These are phyloP conservation scores for Lachnellula willkommii DNA, from an alignment of 2,329 filamentous ascomycete genomes.

Conservation along the genomic window DNA sequence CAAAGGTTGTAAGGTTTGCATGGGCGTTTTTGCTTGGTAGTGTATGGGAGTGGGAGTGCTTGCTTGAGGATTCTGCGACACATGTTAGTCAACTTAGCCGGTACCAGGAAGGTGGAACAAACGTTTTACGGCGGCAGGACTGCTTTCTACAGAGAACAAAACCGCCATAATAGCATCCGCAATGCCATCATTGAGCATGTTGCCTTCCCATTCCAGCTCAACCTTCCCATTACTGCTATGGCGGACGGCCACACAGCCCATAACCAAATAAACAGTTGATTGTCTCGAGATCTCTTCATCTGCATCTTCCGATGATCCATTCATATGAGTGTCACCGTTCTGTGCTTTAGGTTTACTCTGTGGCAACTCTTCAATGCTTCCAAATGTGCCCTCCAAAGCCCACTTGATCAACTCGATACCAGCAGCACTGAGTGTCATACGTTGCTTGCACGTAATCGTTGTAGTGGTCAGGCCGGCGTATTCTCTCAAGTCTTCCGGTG, in stretches of 20 bases:
- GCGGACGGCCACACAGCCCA: slow-evolving; percentile 84
- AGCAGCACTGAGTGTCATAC: slow-evolving; percentile 79
- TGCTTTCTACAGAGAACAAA: slow-evolving; percentile 85
- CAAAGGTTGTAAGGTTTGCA: slow-evolving; percentile 62
- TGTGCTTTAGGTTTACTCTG: slow-evolving; percentile 37
- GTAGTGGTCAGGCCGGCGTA: slow-evolving; percentile 97
- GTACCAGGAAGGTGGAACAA: slow-evolving; percentile 34
- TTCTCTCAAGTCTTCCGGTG: slow-evolving; percentile 88
- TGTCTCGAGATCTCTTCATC: slow-evolving; percentile 58
- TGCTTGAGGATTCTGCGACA: slow-evolving; percentile 52
- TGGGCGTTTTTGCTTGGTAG: slow-evolving; percentile 63
- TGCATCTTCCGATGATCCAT: slow-evolving; percentile 45
- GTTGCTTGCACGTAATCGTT: slow-evolving; percentile 87
- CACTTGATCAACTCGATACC: slow-evolving; percentile 88
- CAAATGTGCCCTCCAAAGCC: slow-evolving; percentile 92
- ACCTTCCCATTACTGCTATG: slow-evolving; percentile 73
- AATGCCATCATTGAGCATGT: slow-evolving; percentile 94
- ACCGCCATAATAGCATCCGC: slow-evolving; percentile 96
- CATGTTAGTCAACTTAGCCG: slow-evolving; percentile 14
- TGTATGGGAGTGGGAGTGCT: slow-evolving; percentile 48
- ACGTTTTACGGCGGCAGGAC: slow-evolving; percentile 91
- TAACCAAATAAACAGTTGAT: slow-evolving; percentile 61
- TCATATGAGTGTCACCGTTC: slow-evolving; percentile 35
- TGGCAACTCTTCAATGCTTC: slow-evolving; percentile 65
- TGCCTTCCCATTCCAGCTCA: slow-evolving; percentile 95